Evolutionary conservation across 768 basidiomycete species (phyloP).

Genomic region (Tylopilus subfusipes): DNA sequence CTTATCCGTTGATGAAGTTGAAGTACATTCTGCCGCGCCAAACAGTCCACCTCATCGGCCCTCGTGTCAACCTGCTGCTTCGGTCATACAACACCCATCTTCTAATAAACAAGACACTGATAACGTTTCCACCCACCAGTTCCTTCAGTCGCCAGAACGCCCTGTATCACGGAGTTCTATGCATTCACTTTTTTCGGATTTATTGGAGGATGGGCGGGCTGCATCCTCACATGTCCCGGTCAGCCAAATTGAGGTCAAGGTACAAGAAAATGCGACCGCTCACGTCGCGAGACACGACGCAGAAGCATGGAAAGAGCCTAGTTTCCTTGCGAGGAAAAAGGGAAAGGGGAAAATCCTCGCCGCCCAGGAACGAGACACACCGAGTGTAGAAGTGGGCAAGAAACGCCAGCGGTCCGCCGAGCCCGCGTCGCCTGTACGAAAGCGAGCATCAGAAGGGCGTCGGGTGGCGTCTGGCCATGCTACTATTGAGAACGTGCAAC

Average conservation of each 20-base stretch:
- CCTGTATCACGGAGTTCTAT: slow-evolving; percentile 11
- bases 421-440: slow-evolving; percentile 10
- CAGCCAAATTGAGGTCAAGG: not conserved
- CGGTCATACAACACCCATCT: not conserved
- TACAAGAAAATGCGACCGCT: not conserved
- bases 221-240: not conserved
- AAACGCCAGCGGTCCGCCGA: slow-evolving; percentile 16
- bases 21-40: slow-evolving; percentile 1
- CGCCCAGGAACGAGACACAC: slow-evolving; percentile 1
- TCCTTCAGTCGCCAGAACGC: not conserved
- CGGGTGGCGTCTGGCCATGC: not conserved
- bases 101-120: not conserved
- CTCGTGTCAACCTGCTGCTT: not conserved
- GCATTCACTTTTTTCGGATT: slow-evolving; percentile 29
- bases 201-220: not conserved
- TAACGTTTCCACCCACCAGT: not conserved
- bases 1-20: slow-evolving; percentile 5
- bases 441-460: slow-evolving; percentile 1
- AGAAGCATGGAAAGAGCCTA: slow-evolving; percentile 31
- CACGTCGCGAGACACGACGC: slow-evolving; percentile 22
- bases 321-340: slow-evolving; percentile 26
- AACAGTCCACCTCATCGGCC: not conserved
- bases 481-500: not conserved
- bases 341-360: slow-evolving; percentile 18
- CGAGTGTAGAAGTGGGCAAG: not conserved